phyloP scores from a whole-genome alignment of 164 flowering plant genomes.

The Tetrastigma voinierianum region DNA sequence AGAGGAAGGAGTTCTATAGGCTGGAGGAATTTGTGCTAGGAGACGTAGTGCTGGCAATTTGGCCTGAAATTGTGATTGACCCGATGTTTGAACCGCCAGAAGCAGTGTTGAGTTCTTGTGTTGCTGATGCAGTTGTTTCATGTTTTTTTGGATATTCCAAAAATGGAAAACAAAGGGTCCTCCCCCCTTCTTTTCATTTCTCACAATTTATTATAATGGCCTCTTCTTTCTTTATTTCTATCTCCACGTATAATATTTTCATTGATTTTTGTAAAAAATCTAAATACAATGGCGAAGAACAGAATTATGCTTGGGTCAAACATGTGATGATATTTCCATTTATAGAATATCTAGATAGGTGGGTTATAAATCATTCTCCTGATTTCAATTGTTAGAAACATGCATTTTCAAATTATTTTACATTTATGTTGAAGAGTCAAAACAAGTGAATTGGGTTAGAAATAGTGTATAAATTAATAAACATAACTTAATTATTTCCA shows the following conservation, averaged over 20 bases:
- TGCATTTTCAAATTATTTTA: too few relatives aligned
- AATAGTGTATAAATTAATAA: too few relatives aligned
- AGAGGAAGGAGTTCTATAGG: constrained; percentile 29
- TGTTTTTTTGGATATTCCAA: too few relatives aligned
- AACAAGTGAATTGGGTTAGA: too few relatives aligned
- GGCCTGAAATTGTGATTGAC: too few relatives aligned
- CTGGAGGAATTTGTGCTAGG: constrained; percentile 53
- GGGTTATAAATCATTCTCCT: constrained; percentile 4
- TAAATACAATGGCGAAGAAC: background rate
- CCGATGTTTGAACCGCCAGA: too few relatives aligned
- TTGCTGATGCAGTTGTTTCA: too few relatives aligned
- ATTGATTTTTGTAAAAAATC: background rate
- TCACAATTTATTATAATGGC: background rate
- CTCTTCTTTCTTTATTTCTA: background rate
- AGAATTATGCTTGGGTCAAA: constrained; percentile 86
- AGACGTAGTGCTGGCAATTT: constrained; percentile 46
- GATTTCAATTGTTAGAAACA: too few relatives aligned
- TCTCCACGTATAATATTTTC: background rate
- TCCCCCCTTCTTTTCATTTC: constrained; percentile 3
- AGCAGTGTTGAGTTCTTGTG: too few relatives aligned
- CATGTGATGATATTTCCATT: constrained; percentile 85
- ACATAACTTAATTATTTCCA: too few relatives aligned
- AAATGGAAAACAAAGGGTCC: constrained; percentile 72
- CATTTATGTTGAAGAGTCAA: too few relatives aligned
- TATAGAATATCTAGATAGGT: constrained; percentile 77